These are phyloP conservation scores for Jamesozyma piceae DNA, from an alignment of 805 yeast species.

Conservation along the genomic window DNA sequence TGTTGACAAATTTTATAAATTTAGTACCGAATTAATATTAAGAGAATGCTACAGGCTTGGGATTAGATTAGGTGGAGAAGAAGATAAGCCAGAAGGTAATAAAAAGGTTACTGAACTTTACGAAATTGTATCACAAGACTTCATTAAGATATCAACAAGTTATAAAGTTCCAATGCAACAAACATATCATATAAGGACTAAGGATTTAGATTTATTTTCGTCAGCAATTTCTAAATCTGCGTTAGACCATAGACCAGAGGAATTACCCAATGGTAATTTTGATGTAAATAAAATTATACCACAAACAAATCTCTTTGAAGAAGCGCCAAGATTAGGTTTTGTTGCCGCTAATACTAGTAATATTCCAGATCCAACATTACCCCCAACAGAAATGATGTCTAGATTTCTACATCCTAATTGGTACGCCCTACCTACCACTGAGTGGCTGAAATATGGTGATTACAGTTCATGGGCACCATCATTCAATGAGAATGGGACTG, in stretches of 20 bases:
- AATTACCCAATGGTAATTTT: slow-evolving; percentile 55
- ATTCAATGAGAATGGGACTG: slow-evolving; percentile 49
- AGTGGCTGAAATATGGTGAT: slow-evolving; percentile 50
- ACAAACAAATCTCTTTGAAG: slow-evolving; percentile 25
- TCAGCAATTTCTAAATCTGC: slow-evolving; percentile 60
- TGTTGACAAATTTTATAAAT: slow-evolving; percentile 55
- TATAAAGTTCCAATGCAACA: slow-evolving; percentile 52
- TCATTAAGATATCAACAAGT: slow-evolving; percentile 45
- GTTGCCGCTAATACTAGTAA: slow-evolving; percentile 38
- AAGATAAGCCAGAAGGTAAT: slow-evolving; percentile 12
- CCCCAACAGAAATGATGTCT: slow-evolving; percentile 46
- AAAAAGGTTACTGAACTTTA: slow-evolving; percentile 26
- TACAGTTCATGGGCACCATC: slow-evolving; percentile 56
- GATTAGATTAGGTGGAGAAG: slow-evolving; percentile 16
- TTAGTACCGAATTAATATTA: slow-evolving; percentile 51
- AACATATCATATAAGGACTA: slow-evolving; percentile 49
- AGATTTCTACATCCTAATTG: slow-evolving; percentile 53
- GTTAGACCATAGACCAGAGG: slow-evolving; percentile 64
- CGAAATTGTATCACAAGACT: slow-evolving; percentile 45
- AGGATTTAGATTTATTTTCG: slow-evolving; percentile 71
- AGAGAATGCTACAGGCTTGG: slow-evolving; percentile 49
- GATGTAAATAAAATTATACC: slow-evolving; percentile 63
- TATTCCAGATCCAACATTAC: slow-evolving; percentile 41
- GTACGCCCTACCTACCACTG: slow-evolving; percentile 54
- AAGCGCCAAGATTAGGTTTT: slow-evolving; percentile 37